These are phyloP conservation scores for Cucumis hystrix DNA, from an alignment of 306 rosid genomes.

Conservation along the genomic window DNA sequence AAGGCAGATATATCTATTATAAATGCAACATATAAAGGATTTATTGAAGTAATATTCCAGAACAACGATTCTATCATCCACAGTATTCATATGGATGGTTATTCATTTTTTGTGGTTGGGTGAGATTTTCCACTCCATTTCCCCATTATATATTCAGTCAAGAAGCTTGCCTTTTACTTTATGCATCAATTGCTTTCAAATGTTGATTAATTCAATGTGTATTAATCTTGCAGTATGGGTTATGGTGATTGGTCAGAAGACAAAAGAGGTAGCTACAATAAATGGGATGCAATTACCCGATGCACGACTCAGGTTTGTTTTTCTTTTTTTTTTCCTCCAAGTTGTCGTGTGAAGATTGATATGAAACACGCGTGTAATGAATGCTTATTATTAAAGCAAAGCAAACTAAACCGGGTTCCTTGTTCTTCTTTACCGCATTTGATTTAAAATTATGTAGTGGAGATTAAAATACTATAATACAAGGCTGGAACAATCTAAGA, in stretches of 20 bases:
- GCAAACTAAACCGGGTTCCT: not conserved
- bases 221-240: slow-evolving; percentile 36
- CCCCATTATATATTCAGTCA: not conserved
- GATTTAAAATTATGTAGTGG: not conserved
- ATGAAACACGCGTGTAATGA: slow-evolving; percentile 1
- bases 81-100: slow-evolving; percentile 68
- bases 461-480: not conserved
- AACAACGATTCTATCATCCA: slow-evolving; percentile 67
- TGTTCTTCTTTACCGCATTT: not conserved
- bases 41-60: slow-evolving; percentile 67
- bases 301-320: slow-evolving; percentile 59
- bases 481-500: not conserved
- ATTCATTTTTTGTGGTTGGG: slow-evolving; percentile 75
- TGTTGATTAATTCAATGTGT: not conserved
- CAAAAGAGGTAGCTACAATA: slow-evolving; percentile 46
- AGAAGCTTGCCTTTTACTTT: slow-evolving; percentile 1
- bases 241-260: slow-evolving; percentile 71
- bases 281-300: slow-evolving; percentile 79
- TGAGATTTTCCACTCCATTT: slow-evolving; percentile 19
- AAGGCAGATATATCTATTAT: slow-evolving; percentile 51
- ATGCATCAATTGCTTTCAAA: not conserved
- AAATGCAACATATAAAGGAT: slow-evolving; percentile 72
- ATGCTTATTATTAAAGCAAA: not conserved
- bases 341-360: not conserved
- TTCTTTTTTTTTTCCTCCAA: not conserved